Base-by-base conservation (phyloP, 495 filamentous ascomycete species). In the Annulohypoxylon nitens region DNA sequence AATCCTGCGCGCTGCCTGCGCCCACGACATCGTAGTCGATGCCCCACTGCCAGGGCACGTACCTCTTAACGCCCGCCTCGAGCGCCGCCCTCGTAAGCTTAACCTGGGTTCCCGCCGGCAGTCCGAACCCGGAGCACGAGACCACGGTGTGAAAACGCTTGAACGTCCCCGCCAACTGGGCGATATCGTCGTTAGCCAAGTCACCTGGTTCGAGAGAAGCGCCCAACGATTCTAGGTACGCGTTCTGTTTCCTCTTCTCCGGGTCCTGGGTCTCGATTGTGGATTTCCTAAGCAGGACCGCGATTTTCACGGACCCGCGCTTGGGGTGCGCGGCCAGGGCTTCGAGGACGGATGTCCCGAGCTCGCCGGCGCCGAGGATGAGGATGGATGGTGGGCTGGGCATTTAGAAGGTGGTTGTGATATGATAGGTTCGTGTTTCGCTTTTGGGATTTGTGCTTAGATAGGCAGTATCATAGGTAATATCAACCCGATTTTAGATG, bases 11-110 rank as follows among this genome's bases (percentile, higher is more conserved):
- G 20, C 83, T 85, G 0, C 84, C 87, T 0, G 79, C 73, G 1
- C 88, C 89, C 37, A 91, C 86, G 34, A 80, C 78, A 64, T 89
- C 86, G 73, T 92, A 91, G 71, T 92, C 88, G 2, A 90, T 83
- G 8, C 90, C 90, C 76, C 88, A 91, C 76, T 93, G 89, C 89
- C 90, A 91, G 2, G 90, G 89, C 12, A 90, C 77, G 69, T 85
- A 91, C 7, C 85, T 73, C 12, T 64, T 53, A 0, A 83, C 78
- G 1, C 79, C 76, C 0, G 87, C 87, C 9, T 68, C 64, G 3
- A 91, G 78, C 0, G 84, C 86, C 0, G 89, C 88, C 2, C 70
- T 70, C 0, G 86, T 79, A 30, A 90, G 63, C 55, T 88, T 88
- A 0, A 81, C 26, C 74, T 89, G 85, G 2, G 82, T 86, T 0